These are phyloP conservation scores for Camelina sativa DNA, from an alignment of 345 rosid species.

Conservation along the genomic window DNA sequence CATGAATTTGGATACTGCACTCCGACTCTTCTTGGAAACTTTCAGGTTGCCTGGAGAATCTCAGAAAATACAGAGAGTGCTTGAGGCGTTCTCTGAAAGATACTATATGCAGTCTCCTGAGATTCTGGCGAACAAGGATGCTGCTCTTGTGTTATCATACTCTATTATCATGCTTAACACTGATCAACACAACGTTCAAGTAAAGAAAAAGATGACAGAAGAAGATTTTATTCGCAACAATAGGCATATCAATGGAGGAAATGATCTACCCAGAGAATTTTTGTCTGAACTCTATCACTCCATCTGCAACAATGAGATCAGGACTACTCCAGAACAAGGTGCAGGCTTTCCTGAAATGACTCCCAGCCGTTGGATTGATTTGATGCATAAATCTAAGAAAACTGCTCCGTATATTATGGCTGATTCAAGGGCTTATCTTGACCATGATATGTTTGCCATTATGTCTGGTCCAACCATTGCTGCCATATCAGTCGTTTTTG, in stretches of 20 bases:
- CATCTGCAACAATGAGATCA: conserved; percentile 96
- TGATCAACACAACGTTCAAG: conserved; percentile 96
- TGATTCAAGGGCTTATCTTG: conserved; percentile 86
- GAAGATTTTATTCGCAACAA: conserved; percentile 97
- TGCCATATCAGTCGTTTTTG: conserved; percentile 97
- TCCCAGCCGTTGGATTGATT: conserved; percentile 99
- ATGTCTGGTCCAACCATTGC: conserved; percentile 99
- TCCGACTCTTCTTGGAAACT: conserved; percentile 90
- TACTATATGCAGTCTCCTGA: conserved; percentile 94
- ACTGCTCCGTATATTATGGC: conserved; percentile 82
- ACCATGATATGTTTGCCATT: conserved; percentile 97
- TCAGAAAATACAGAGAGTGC: conserved; percentile 96
- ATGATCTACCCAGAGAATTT: conserved; percentile 86
- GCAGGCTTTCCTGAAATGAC: conserved; percentile 93
- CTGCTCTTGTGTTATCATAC: conserved; percentile 91
- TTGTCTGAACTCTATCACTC: conserved; percentile 84
- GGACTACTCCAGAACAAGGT: conserved; percentile 96
- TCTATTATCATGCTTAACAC: conserved; percentile 98
- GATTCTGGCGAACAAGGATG: conserved; percentile 93
- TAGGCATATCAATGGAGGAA: conserved; percentile 93
- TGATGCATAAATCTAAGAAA: conserved; percentile 95
- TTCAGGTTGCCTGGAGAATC: conserved; percentile 98
- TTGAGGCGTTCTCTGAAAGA: conserved; percentile 98
- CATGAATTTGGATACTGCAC: conserved; percentile 96
- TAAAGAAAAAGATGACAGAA: conserved; percentile 98